Evolutionary conservation across 2,329 filamentous ascomycete genomes (phyloP).

Genomic region (Fusarium humuli): DNA sequence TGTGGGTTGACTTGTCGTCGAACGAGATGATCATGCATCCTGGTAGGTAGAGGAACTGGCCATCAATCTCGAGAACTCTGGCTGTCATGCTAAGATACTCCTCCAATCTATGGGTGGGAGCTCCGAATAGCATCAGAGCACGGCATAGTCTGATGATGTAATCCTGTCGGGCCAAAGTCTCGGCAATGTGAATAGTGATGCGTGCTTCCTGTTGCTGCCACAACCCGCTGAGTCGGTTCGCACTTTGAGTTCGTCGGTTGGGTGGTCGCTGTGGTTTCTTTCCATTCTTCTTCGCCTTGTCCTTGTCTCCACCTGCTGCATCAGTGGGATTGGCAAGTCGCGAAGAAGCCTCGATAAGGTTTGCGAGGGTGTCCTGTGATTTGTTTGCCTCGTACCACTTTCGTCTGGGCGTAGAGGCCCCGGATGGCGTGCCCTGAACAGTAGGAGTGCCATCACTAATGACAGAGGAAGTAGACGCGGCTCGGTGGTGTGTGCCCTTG

Average conservation of each 20-base stretch:
- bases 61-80: slow-evolving; percentile 84
- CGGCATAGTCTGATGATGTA: slow-evolving; percentile 87
- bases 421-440: slow-evolving; percentile 52
- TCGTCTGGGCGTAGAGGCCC: slow-evolving; percentile 56
- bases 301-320: slow-evolving; percentile 20
- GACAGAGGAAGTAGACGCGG: slow-evolving; percentile 44
- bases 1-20: slow-evolving; percentile 75
- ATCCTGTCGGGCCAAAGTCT: slow-evolving; percentile 80
- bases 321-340: slow-evolving; percentile 54
- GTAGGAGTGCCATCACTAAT: slow-evolving; percentile 51
- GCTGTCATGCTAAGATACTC: slow-evolving; percentile 90
- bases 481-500: slow-evolving; percentile 39
- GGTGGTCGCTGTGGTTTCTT: slow-evolving; percentile 50
- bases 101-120: slow-evolving; percentile 89
- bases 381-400: slow-evolving; percentile 64
- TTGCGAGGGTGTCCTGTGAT: slow-evolving; percentile 60
- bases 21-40: slow-evolving; percentile 95
- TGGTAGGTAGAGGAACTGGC: slow-evolving; percentile 88
- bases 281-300: slow-evolving; percentile 31
- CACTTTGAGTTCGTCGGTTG: slow-evolving; percentile 54
- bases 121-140: slow-evolving; percentile 87
- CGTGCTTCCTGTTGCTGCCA: slow-evolving; percentile 59
- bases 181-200: slow-evolving; percentile 66
- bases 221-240: slow-evolving; percentile 52
- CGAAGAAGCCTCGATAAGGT: slow-evolving; percentile 60